Percentiles rank a stretch among this genome's conserved stretches.
Evolutionary conservation across 495 filamentous ascomycete genomes (phyloP).

Genomic region (Aspergillus steynii): DNA sequence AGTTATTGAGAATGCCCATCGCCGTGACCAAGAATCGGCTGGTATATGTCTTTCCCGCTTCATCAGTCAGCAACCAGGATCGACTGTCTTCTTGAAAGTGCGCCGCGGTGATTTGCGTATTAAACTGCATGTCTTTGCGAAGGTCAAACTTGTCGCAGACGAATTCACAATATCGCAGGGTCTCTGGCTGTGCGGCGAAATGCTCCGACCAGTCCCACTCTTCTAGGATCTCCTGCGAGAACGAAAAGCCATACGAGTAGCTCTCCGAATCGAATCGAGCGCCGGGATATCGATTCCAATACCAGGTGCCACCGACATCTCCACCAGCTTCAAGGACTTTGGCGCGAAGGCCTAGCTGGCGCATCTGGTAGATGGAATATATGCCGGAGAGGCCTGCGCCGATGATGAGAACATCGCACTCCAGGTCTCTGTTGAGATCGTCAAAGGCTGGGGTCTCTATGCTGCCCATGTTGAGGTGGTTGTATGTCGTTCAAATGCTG

Average conservation of each 20-base stretch:
- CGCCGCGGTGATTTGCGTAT: conserved; percentile 23
- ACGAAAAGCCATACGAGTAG: conserved; percentile 25
- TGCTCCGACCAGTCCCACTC: conserved; percentile 33
- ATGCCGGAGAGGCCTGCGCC: conserved; percentile 52
- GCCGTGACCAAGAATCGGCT: conserved; percentile 21
- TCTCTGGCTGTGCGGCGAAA: conserved; percentile 25
- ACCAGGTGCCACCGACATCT: conserved; percentile 49
- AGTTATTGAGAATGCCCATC: conserved; percentile 21
- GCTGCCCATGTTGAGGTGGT: conserved; percentile 12
- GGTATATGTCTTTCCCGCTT: conserved; percentile 15
- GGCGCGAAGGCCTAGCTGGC: conserved; percentile 40
- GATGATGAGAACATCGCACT: conserved; percentile 49
- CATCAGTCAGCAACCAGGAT: conserved; percentile 24
- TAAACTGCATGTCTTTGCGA: conserved; percentile 29
- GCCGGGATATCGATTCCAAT: conserved; percentile 35
- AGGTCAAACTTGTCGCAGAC: conserved; percentile 29
- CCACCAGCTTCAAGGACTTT: conserved; percentile 48
- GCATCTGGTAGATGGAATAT: conserved; percentile 41
- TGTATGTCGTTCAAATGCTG: not conserved
- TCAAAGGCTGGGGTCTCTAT: conserved; percentile 8
- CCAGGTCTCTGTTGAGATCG: conserved; percentile 12
- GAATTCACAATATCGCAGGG: conserved; percentile 23
- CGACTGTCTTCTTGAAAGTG: conserved; percentile 20
- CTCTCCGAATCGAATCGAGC: conserved; percentile 22
- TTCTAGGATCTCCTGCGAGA: conserved; percentile 21